These are phyloP conservation scores for Neocucurbitaria cava DNA, from an alignment of 2,329 filamentous ascomycete genomes.

Conservation along the genomic window DNA sequence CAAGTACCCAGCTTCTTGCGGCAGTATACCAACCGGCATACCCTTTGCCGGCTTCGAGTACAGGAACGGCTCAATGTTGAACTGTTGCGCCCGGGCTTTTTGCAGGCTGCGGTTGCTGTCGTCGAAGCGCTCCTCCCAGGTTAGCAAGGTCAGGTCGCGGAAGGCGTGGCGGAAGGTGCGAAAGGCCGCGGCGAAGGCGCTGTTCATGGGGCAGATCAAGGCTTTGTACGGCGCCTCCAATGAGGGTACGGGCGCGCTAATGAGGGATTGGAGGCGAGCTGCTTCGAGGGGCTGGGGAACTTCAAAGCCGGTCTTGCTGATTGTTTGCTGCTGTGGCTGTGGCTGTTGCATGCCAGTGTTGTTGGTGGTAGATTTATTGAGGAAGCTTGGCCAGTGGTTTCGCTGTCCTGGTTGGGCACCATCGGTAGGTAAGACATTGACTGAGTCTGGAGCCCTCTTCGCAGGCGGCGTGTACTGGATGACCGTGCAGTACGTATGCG, in stretches of 20 bases:
- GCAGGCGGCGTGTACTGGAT: conserved; percentile 32
- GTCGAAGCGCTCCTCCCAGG: conserved; percentile 52
- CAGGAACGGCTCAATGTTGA: conserved; percentile 35
- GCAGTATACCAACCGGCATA: conserved; percentile 17
- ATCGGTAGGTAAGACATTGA: too few relatives aligned
- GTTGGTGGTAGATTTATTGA: neutral
- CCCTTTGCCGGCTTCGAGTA: conserved; percentile 28
- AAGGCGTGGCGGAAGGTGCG: conserved; percentile 50
- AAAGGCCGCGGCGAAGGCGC: conserved; percentile 43
- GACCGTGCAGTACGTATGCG: conserved; percentile 40
- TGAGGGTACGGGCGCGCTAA: conserved; percentile 6
- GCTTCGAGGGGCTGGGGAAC: conserved; percentile 6
- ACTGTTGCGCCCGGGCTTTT: conserved; percentile 17
- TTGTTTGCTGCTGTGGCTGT: neutral
- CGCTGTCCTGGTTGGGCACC: neutral
- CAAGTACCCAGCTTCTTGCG: conserved; percentile 8
- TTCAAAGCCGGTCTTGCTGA: neutral
- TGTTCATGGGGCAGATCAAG: conserved; percentile 40
- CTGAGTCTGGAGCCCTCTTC: neutral
- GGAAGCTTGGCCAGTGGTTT: neutral
- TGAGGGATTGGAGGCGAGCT: conserved; percentile 18
- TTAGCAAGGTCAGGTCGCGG: conserved; percentile 47
- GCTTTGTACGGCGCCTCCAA: conserved; percentile 16
- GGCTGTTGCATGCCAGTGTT: too few relatives aligned
- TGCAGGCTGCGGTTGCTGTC: conserved; percentile 25